Conservation (phyloP, 2,329 filamentous ascomycete species). For the Berkeleyomyces basicola region DNA sequence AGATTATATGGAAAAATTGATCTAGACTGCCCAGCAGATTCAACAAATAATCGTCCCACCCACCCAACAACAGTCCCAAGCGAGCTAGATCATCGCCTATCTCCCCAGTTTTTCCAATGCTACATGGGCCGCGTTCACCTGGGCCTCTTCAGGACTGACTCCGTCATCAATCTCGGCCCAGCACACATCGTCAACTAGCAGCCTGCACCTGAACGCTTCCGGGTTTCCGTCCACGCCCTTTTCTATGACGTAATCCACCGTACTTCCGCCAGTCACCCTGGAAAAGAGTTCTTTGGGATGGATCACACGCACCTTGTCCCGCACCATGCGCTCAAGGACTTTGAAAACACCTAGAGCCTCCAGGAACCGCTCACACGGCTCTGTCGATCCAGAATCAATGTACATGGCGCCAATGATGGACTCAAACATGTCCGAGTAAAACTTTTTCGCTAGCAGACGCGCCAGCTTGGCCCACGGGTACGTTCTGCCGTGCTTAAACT, state of each 20-base stretch:
- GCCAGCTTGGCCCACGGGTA: conserved; percentile 69
- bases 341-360: conserved; percentile 46
- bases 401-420: conserved; percentile 66
- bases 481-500: conserved; percentile 30
- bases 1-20: too few species aligned
- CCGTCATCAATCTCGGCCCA: conserved; percentile 31
- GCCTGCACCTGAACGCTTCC: conserved; percentile 36
- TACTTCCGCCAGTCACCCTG: neutral
- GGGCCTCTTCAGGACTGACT: conserved; percentile 33
- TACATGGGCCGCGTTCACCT: conserved; percentile 33
- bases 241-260: conserved; percentile 38
- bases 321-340: conserved; percentile 45
- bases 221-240: conserved; percentile 34
- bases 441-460: conserved; percentile 51
- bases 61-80: too few species aligned
- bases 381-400: conserved; percentile 55
- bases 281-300: conserved; percentile 43
- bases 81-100: too few species aligned
- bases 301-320: conserved; percentile 36
- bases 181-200: conserved; percentile 31
- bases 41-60: too few species aligned
- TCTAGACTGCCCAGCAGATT: too few species aligned
- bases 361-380: conserved; percentile 41
- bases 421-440: conserved; percentile 73
- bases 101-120: neutral